Percentiles rank a stretch among this genome's conserved stretches.
Conservation (phyloP, 768 basidiomycete genomes). For the Mycena metata region DNA sequence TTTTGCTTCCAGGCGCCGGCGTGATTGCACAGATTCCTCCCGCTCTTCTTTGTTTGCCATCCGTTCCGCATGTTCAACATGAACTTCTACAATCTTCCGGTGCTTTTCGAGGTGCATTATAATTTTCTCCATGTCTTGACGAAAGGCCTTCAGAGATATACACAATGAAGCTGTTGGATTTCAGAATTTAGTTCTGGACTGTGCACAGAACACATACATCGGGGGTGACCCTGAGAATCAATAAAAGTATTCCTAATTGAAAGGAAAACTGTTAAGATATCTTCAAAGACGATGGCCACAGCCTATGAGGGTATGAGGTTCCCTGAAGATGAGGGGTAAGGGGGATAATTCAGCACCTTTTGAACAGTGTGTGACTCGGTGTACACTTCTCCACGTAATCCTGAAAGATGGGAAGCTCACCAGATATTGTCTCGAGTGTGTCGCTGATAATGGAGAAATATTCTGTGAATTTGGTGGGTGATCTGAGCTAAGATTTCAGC, state of each 20-base stretch:
- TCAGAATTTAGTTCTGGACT: background rate
- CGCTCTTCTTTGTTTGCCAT: slow-evolving; percentile 21
- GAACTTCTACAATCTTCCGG: slow-evolving; percentile 12
- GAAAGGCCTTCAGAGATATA: slow-evolving; percentile 5
- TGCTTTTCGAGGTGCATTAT: slow-evolving; percentile 28
- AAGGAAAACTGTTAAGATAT: slow-evolving; percentile 28
- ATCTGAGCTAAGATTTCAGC: slow-evolving; percentile 1
- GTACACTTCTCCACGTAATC: slow-evolving; percentile 25
- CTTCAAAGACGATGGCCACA: slow-evolving; percentile 20
- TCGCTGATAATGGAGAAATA: slow-evolving; percentile 27
- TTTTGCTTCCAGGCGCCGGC: slow-evolving; percentile 6
- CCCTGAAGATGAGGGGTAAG: background rate
- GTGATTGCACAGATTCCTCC: background rate
- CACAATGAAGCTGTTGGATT: slow-evolving; percentile 3
- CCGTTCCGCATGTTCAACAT: slow-evolving; percentile 29
- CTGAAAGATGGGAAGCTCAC: slow-evolving; percentile 32
- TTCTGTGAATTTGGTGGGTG: slow-evolving; percentile 27
- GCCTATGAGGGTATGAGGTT: slow-evolving; percentile 4
- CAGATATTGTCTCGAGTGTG: slow-evolving; percentile 31
- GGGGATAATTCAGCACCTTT: background rate
- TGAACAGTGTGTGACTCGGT: slow-evolving; percentile 23
- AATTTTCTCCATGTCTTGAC: slow-evolving; percentile 14
- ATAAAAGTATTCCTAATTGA: slow-evolving; percentile 4
- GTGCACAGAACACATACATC: background rate
- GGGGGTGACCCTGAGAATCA: slow-evolving; percentile 3